A percentile compares a stretch with the other conserved stretches of the same genome.
These are phyloP conservation scores for Sarocladium oryzae DNA, from an alignment of 2,329 filamentous ascomycete species.

Conservation along the genomic window DNA sequence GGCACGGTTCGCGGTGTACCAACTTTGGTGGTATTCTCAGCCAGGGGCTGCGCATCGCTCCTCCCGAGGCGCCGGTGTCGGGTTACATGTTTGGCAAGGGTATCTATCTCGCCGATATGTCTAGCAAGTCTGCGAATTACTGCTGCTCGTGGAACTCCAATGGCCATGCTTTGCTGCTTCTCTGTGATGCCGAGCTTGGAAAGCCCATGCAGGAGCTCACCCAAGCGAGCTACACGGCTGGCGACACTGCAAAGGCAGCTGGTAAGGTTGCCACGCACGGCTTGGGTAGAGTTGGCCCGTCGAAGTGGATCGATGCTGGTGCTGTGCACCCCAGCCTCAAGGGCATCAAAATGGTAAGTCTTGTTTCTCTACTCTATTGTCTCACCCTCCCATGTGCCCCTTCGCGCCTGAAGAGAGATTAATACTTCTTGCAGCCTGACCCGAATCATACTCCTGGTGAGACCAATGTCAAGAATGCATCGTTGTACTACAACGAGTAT, in stretches of 20 bases:
- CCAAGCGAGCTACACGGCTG: slow-evolving; percentile 54
- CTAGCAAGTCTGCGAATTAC: slow-evolving; percentile 75
- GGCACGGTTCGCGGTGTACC: slow-evolving; percentile 79
- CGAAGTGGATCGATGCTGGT: slow-evolving; percentile 68
- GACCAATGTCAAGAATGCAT: slow-evolving; percentile 39
- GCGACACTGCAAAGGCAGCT: slow-evolving; percentile 50
- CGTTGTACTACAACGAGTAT: slow-evolving; percentile 65
- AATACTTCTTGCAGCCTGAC: too few relatives aligned
- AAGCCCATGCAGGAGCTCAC: slow-evolving; percentile 63
- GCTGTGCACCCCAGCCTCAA: slow-evolving; percentile 57
- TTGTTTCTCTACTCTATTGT: too few relatives aligned
- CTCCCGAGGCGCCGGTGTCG: slow-evolving; percentile 69
- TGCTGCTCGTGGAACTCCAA: slow-evolving; percentile 57
- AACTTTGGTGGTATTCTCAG: slow-evolving; percentile 85
- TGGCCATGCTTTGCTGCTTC: slow-evolving; percentile 66
- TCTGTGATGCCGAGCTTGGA: slow-evolving; percentile 76
- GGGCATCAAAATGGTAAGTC: slow-evolving; percentile 63
- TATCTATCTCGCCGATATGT: slow-evolving; percentile 82
- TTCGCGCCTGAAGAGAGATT: too few relatives aligned
- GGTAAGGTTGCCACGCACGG: slow-evolving; percentile 66
- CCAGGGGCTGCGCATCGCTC: slow-evolving; percentile 84
- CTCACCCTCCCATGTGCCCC: too few relatives aligned
- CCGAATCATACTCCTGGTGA: slow-evolving; percentile 35
- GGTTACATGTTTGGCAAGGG: slow-evolving; percentile 91
- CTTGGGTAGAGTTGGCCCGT: slow-evolving; percentile 57